Evolutionary conservation across 1,284 basidiomycete genomes (phyloP).

Genomic region (Boletus calvinii): DNA sequence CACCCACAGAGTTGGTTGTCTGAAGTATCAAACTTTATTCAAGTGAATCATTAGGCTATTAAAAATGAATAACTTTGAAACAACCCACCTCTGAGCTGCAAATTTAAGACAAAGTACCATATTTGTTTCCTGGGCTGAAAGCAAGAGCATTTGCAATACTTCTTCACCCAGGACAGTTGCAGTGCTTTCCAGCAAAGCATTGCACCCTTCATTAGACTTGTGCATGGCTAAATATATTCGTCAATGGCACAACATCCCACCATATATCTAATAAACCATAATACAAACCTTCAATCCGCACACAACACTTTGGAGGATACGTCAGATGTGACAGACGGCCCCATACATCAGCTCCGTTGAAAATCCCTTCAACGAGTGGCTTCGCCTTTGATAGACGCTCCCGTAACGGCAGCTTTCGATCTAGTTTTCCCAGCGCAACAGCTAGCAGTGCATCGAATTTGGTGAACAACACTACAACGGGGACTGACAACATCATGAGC

Average conservation of each 20-base stretch:
- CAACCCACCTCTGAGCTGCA: not conserved
- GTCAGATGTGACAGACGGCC: no score
- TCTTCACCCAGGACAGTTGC: not conserved
- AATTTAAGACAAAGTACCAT: not conserved
- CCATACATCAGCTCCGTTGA: no score
- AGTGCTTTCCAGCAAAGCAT: not conserved
- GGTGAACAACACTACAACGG: not conserved
- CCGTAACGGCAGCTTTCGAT: not conserved
- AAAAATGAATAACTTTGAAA: no score
- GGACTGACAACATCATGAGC: not conserved
- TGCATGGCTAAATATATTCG: not conserved
- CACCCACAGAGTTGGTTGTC: no score
- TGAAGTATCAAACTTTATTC: not conserved
- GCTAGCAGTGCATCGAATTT: not conserved
- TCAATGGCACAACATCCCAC: not conserved
- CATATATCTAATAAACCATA: no score
- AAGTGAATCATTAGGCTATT: no score
- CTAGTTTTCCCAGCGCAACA: not conserved
- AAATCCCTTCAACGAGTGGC: not conserved
- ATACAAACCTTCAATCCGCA: no score
- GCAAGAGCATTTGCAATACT: not conserved
- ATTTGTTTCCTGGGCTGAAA: not conserved
- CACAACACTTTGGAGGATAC: no score
- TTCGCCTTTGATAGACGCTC: not conserved
- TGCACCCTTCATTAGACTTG: not conserved